Percentiles rank a stretch among this genome's conserved stretches.
Evolutionary conservation across 495 filamentous ascomycete species (phyloP).

Genomic region (Penicillium nucicola): DNA sequence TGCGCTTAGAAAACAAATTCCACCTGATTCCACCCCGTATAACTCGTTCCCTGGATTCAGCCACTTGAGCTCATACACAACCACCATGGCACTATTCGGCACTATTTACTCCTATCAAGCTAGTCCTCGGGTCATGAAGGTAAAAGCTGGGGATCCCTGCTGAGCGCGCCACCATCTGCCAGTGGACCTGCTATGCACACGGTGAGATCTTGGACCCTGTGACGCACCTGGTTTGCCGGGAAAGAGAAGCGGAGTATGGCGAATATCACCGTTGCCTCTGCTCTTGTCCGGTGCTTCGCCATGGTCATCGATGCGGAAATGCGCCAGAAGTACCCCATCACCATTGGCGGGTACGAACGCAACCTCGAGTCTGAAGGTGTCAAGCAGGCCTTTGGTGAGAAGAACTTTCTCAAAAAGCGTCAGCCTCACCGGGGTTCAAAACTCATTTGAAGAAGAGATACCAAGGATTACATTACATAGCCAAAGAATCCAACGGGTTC

Average conservation of each 20-base stretch:
- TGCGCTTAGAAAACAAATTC: constrained; percentile 19
- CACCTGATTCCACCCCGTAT: constrained; percentile 13
- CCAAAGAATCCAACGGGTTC: background rate
- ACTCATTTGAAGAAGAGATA: background rate
- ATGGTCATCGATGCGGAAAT: constrained; percentile 50
- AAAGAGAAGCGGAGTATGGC: constrained; percentile 51
- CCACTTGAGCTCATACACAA: constrained; percentile 10
- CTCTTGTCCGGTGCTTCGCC: constrained; percentile 37
- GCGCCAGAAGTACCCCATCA: constrained; percentile 40
- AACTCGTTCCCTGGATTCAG: background rate
- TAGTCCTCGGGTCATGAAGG: constrained; percentile 50
- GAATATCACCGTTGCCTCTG: constrained; percentile 46
- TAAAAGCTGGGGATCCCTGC: constrained; percentile 47
- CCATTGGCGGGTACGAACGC: constrained; percentile 43
- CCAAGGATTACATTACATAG: background rate
- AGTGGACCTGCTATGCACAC: constrained; percentile 50
- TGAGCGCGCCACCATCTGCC: constrained; percentile 45
- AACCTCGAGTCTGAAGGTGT: constrained; percentile 43
- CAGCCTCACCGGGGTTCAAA: constrained; percentile 12
- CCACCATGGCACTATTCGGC: constrained; percentile 52
- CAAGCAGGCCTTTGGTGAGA: constrained; percentile 47
- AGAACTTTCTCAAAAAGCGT: constrained; percentile 44
- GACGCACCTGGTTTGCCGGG: constrained; percentile 40
- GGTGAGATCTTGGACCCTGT: constrained; percentile 38
- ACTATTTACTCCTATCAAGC: constrained; percentile 44